A percentile compares a stretch with the other conserved stretches of the same genome.
phyloP scores from a whole-genome alignment of 176 grass and related monocot species.

The Eleusine indica region DNA sequence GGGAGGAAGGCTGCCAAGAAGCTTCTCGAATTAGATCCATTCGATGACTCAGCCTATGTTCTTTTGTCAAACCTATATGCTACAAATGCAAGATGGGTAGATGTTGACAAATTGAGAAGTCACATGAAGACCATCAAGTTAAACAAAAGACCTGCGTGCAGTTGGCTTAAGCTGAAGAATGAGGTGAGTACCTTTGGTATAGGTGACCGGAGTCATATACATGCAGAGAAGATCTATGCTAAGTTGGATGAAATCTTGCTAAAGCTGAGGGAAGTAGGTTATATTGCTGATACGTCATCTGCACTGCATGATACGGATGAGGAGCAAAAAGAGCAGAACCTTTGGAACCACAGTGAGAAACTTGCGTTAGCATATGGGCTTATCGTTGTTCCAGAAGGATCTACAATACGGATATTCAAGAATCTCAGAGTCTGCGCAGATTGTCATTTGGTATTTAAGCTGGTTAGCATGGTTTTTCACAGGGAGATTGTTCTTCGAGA shows the following conservation, averaged over 20 bases:
- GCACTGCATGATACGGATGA: constrained; percentile 85
- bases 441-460: constrained; percentile 87
- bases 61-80: constrained; percentile 89
- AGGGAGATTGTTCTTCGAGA: constrained; percentile 80
- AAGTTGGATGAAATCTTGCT: constrained; percentile 70
- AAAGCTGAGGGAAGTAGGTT: constrained; percentile 66
- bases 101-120: constrained; percentile 78
- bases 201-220: constrained; percentile 63
- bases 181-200: constrained; percentile 77
- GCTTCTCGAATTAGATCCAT: constrained; percentile 82
- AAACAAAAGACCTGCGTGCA: constrained; percentile 82
- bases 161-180: constrained; percentile 89
- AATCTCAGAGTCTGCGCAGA: constrained; percentile 87
- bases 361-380: constrained; percentile 78
- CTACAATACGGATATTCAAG: constrained; percentile 76
- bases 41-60: constrained; percentile 90
- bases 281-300: constrained; percentile 68
- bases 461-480: constrained; percentile 60
- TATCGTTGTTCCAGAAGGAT: constrained; percentile 52
- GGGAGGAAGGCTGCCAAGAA: constrained; percentile 67
- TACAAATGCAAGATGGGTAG: constrained; percentile 64
- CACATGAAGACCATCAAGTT: constrained; percentile 92
- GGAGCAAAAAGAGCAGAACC: constrained; percentile 86
- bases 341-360: constrained; percentile 91
- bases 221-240: constrained; percentile 57